phyloP scores from a whole-genome alignment of 805 yeast species.

The Jamesozyma jinghongensis region DNA sequence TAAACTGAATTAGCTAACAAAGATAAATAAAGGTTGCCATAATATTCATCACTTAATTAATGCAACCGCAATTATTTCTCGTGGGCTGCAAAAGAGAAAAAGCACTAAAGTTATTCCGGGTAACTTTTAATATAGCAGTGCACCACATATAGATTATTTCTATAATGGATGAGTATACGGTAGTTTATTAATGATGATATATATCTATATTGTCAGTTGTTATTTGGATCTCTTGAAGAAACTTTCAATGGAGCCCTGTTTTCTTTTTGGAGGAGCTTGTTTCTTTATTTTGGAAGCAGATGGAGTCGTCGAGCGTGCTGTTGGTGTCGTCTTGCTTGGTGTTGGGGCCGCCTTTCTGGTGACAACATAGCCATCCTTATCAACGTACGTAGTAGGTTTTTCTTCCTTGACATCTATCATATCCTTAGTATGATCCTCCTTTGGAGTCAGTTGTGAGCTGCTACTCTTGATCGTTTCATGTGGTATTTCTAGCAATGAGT shows the following conservation, averaged over 20 bases:
- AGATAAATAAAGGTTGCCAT: no score
- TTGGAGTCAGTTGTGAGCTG: not conserved
- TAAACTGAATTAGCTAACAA: no score
- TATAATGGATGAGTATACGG: not conserved
- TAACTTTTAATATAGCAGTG: not conserved
- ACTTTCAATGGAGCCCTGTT: conserved; percentile 27
- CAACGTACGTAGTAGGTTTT: conserved; percentile 15
- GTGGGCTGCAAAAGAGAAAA: not conserved
- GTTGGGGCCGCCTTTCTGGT: conserved; percentile 16
- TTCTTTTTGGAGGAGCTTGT: conserved; percentile 15
- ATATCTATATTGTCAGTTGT: no score
- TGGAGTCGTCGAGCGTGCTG: not conserved
- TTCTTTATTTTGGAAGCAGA: not conserved
- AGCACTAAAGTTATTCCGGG: not conserved
- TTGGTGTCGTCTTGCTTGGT: not conserved
- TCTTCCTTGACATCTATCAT: conserved; percentile 5
- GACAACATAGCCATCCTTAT: conserved; percentile 30
- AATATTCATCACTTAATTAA: no score
- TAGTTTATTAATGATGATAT: no score
- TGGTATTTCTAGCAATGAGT: conserved; percentile 18
- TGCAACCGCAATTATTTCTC: not conserved
- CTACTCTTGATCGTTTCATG: not conserved
- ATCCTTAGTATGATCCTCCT: no score
- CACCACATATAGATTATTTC: not conserved
- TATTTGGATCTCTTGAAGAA: conserved; percentile 20